Evolutionary conservation across 73 alveolate genomes (phyloP).

Genomic region (Tetrahymena elliotti): DNA sequence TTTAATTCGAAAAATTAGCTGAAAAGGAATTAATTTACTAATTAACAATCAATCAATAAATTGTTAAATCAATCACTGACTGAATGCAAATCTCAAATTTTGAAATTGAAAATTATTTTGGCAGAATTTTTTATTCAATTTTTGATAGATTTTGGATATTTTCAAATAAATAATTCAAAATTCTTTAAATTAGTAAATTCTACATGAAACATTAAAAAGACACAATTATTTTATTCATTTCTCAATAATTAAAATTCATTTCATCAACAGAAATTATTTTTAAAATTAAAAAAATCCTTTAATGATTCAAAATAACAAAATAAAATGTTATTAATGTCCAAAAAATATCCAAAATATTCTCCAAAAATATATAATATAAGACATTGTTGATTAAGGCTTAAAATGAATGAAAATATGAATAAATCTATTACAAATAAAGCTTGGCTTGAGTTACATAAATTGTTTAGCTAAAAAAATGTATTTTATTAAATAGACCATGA

Average conservation of each 20-base stretch:
- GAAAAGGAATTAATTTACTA: not conserved
- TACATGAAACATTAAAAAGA: not conserved
- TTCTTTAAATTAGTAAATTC: not conserved
- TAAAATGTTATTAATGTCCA: too few relatives aligned
- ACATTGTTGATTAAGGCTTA: too few relatives aligned
- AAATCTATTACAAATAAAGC: too few relatives aligned
- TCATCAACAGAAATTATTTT: not conserved
- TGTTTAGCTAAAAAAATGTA: not conserved
- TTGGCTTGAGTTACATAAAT: not conserved
- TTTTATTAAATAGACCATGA: not conserved
- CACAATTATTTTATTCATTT: not conserved
- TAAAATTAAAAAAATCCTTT: too few relatives aligned
- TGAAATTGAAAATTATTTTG: not conserved
- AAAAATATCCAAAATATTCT: too few relatives aligned
- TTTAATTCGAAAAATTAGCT: not conserved
- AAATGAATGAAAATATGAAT: too few relatives aligned
- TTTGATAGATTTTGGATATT: not conserved
- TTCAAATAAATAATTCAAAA: not conserved
- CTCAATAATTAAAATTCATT: too few relatives aligned
- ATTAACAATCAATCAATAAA: not conserved
- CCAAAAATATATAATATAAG: too few relatives aligned
- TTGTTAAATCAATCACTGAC: too few relatives aligned
- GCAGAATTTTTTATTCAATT: not conserved
- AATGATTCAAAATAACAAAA: too few relatives aligned
- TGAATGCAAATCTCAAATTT: not conserved